Evolutionary conservation across 805 yeast genomes (phyloP), one percentile per base, ranked within the genome.

Genomic region (Vanderwaltozyma verrucispora): DNA sequence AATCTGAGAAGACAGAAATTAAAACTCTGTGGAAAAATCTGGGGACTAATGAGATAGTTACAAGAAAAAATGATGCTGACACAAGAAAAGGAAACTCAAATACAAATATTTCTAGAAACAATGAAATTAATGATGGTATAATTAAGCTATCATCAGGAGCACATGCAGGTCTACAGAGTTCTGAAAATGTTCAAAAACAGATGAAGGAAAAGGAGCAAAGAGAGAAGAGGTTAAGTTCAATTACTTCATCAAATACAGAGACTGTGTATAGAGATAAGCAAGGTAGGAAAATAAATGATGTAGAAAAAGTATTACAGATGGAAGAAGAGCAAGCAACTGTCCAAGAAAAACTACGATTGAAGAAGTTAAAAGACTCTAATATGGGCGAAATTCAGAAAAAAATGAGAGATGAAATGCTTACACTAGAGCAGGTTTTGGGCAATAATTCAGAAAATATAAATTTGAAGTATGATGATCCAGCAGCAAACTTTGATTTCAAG

Each of bases 191-290:
- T 7, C 60, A 61, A 15, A 44, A 43, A 7, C 69, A 68, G 32
- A 51, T 64, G 3, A 55, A 54, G 27, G 50, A 36, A 2, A 65
- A 65, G 35, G 60, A 54, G 27, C 44, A 41, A 13, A 39, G 34
- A 14, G 60, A 53, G 20, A 38, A 40, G 26, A 35, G 32, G 40
- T 47, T 41, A 6, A 28, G 31, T 8, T 30, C 14, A 13, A 38
- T 32, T 8, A 41, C 46, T 8, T 50, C 45, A 1, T 17, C 18
- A 8, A 30, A 30, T 26, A 10, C n/a, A 21, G 33, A 59, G 29
- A 75, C 81, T 0, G 62, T 75, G 0, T 72, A 70, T 48, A 69
- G 92, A 64, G 89, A 82, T 50, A 60, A 70, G 2, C 51, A 67
- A 1, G 94, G 94, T 14, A 60, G 71, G 24, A 64, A 62, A 16